Conservation (phyloP, 768 basidiomycete species). For the Tulasnella sp. region DNA sequence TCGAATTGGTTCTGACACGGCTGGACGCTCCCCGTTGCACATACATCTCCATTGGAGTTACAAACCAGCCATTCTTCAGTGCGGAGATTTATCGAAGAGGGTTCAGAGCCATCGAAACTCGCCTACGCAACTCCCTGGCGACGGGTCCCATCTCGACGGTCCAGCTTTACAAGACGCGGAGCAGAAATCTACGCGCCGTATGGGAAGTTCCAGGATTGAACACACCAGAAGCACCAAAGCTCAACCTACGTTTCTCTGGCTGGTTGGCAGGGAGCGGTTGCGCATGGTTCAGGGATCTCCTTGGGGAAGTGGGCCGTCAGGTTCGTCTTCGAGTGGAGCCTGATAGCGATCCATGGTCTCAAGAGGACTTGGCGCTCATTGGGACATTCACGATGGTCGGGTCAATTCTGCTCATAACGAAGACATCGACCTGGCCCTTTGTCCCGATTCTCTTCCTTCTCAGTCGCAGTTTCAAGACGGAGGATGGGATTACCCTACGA, state of each 20-base stretch:
- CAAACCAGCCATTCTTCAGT: too few species aligned
- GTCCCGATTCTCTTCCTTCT: neutral
- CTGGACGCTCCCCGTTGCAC: too few species aligned
- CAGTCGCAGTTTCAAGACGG: neutral
- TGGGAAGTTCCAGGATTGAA: neutral
- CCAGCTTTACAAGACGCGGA: neutral
- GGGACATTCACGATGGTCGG: too few species aligned
- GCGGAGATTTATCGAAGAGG: too few species aligned
- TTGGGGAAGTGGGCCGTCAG: neutral
- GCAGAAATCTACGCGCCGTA: neutral
- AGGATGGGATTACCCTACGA: neutral
- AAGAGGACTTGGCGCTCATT: neutral
- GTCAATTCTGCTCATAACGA: too few species aligned
- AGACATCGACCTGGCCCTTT: too few species aligned
- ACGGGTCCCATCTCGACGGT: neutral
- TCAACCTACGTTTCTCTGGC: neutral
- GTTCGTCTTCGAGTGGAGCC: neutral
- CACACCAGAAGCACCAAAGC: neutral
- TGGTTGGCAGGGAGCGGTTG: neutral
- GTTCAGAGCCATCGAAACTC: too few species aligned
- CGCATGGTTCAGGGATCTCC: neutral
- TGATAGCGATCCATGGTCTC: accelerated
- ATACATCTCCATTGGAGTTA: too few species aligned
- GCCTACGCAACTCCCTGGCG: too few species aligned
- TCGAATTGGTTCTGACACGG: too few species aligned